A percentile compares a stretch with the other conserved stretches of the same genome.
Evolutionary conservation across 257 asterid genomes (phyloP).

Genomic region (Mitragyna speciosa): DNA sequence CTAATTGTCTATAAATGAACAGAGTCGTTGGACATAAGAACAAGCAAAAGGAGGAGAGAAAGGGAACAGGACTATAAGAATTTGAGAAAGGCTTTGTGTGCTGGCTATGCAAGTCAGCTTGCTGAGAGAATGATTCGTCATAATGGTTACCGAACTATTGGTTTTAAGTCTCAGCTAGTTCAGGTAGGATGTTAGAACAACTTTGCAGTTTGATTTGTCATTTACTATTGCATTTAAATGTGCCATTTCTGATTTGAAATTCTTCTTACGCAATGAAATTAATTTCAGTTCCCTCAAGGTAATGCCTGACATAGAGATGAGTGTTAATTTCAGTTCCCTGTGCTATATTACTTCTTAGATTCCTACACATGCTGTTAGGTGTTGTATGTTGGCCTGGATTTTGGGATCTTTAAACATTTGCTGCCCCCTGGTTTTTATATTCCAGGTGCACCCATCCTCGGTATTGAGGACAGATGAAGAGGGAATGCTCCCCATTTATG

Average conservation of each 20-base stretch:
- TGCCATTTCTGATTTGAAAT: background rate
- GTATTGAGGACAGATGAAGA: slow-evolving; percentile 77
- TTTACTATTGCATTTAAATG: background rate
- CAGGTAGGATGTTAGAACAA: slow-evolving; percentile 48
- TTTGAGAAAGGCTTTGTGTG: slow-evolving; percentile 81
- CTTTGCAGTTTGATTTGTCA: background rate
- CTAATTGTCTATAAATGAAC: slow-evolving; percentile 12
- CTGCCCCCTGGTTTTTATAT: background rate
- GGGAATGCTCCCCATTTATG: slow-evolving; percentile 83
- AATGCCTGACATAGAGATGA: background rate
- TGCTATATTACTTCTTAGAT: background rate
- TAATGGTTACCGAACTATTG: slow-evolving; percentile 81
- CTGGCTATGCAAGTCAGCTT: slow-evolving; percentile 87
- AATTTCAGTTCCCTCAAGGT: background rate
- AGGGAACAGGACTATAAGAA: slow-evolving; percentile 54
- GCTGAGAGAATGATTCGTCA: slow-evolving; percentile 94
- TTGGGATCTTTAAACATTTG: background rate
- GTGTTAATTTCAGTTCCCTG: background rate
- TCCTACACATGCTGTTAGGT: no score
- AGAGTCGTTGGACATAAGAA: slow-evolving; percentile 71
- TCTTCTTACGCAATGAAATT: background rate
- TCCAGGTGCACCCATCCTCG: slow-evolving; percentile 87
- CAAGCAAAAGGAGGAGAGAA: slow-evolving; percentile 53
- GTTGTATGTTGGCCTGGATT: background rate
- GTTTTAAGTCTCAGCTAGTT: slow-evolving; percentile 85